These are phyloP conservation scores for Daldinia eschscholtzii DNA, from an alignment of 2,329 filamentous ascomycete genomes.

Conservation along the genomic window DNA sequence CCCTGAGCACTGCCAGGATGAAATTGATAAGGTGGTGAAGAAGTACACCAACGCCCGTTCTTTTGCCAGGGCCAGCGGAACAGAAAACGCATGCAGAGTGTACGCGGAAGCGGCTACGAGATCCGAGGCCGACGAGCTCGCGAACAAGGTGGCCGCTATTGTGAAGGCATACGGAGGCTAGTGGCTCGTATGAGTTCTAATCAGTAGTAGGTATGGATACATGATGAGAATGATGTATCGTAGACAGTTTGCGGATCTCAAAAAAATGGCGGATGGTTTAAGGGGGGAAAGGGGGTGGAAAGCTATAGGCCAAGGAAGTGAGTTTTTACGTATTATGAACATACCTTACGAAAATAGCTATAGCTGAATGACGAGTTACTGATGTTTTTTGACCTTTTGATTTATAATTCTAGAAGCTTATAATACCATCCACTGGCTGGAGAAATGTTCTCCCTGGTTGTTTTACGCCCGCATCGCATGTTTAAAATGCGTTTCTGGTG, in stretches of 20 bases:
- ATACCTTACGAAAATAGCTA: conserved; percentile 29
- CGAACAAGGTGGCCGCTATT: conserved; percentile 82
- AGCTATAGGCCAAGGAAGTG: conserved; percentile 22
- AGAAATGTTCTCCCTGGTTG: background rate
- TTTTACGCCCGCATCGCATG: background rate
- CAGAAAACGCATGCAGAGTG: conserved; percentile 94
- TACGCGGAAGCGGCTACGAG: conserved; percentile 94
- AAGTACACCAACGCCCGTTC: conserved; percentile 92
- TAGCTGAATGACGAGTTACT: conserved; percentile 21
- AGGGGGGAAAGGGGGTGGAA: conserved; percentile 14
- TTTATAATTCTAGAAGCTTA: background rate
- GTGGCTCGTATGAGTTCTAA: conserved; percentile 3
- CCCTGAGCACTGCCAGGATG: conserved; percentile 81
- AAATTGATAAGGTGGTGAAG: conserved; percentile 88
- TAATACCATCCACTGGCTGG: background rate
- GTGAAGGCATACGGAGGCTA: conserved; percentile 70
- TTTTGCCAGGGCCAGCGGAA: conserved; percentile 93
- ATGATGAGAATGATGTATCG: conserved; percentile 5
- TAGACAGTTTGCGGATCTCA: conserved; percentile 23
- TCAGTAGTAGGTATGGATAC: background rate
- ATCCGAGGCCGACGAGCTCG: conserved; percentile 90
- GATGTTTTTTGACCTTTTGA: background rate
- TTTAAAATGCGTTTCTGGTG: background rate
- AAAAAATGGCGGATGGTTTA: conserved; percentile 13
- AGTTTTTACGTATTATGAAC: conserved; percentile 34